Evolutionary conservation across 78 protist species (phyloP), one percentile per base, ranked within the genome.

Genomic region (Anaeramoeba ignava): DNA sequence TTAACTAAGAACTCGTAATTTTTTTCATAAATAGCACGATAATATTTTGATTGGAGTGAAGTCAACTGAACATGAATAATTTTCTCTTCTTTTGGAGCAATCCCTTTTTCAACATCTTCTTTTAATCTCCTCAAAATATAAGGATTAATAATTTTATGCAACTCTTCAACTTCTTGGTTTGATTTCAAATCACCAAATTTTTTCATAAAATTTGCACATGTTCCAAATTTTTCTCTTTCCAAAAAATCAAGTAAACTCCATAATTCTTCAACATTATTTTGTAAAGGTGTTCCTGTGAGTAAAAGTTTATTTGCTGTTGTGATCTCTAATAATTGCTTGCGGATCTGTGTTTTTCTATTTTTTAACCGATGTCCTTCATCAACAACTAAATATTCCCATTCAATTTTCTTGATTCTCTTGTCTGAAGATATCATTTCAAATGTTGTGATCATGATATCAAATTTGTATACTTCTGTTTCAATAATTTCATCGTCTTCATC

Each of bases 231-330:
- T 36, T 41, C 2, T 23, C 90, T 88, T 36, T 94, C 92, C 78
- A 93, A 40, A 78, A 94, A 92, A 84, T 94, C 79, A 3, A 95
- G 88, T 36, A 95, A 40, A 1, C 83, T 0, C 95, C 96, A 93
- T 2, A 95, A 89, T 85, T 95, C 98, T 34, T 39, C 85, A 0
- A 90, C 83, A 80, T 90, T 87, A 86, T 95, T 95, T 85, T 95
- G 97, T 33, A 95, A 38, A 31, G 98, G 98, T 3, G 98, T 95
- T 78, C 92, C 92, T 3, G 93, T 78, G 39, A 88, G 37, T 33
- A 90, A 33, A 3, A 82, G 17, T 54, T 54, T 54, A 17, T 8
- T 27, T 54, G 8, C 17, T 27, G 34, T 27, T 27, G 8, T 54
- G 34, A 54, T 27, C 17, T 54, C 73, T 27, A 54, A 54, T 17